Base-by-base conservation (phyloP, 2,329 filamentous ascomycete genomes). In the Beauveria pseudobassiana region DNA sequence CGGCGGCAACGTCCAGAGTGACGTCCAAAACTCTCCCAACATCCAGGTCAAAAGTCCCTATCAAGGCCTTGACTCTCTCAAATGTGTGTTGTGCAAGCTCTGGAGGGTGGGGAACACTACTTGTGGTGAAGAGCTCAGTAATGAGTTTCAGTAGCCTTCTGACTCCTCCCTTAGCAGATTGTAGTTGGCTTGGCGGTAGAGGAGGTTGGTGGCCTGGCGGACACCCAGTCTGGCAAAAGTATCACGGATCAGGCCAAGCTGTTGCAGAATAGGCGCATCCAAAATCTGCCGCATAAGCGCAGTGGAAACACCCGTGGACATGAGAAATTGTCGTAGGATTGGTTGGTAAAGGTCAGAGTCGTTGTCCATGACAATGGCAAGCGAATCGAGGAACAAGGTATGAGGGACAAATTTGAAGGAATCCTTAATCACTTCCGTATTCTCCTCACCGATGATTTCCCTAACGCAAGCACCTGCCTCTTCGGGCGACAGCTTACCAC, bases 101-200 rank as follows among this genome's bases (percentile, higher is more conserved):
- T 59, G 85, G 85, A 2, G 86, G 88, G 88, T 24, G 87, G 86
- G 88, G 86, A 64, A 84, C 86, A 67, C 87, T 87, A 69, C 89
- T 91, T 0, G 90, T 96, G 8, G 91, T 93, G 74, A 97, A 99
- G 38, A 98, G 87, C 73, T 99, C 95, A 0, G 93, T 97, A 63
- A 96, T 87, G 52, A 99, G 84, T 74, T 99, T 99, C 0, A 93
- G 72, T 96, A 99, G 46, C 96, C 95, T 75, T 99, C 95, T 0
- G 91, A 91, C 75, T 99, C 95, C 76, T 99, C 95, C 50, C 95
- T 87, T 22, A 99, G 79, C 8, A 99, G 78, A 69, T 99, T 99
- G 79, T 96, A 98, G 74, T 96, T 98, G 16, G 93, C 91, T 75
- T 98, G 95, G 63, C 93, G 88, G 73, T 99, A 99, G 0, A 99